Evolutionary conservation across 768 basidiomycete genomes (phyloP).

Genomic region (Xerocomellus chrysenteron): DNA sequence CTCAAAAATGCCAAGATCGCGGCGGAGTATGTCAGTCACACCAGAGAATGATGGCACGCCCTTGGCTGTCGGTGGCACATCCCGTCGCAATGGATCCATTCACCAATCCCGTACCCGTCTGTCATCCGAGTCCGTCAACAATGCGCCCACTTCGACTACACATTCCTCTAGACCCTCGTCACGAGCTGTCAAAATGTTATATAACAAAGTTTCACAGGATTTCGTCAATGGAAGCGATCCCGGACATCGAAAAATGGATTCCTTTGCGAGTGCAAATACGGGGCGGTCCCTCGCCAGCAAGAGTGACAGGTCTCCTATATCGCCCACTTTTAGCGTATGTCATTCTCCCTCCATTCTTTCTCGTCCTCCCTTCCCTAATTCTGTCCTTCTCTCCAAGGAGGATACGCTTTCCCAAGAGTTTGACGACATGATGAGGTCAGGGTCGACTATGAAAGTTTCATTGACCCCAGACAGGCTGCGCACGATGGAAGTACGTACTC

Average conservation of each 20-base stretch:
- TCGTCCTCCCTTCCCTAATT: not conserved
- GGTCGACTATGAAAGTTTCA: constrained; percentile 92
- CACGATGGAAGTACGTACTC: constrained; percentile 81
- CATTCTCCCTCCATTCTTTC: constrained; percentile 2
- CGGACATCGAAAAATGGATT: constrained; percentile 56
- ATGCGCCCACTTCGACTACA: constrained; percentile 16
- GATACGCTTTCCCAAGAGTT: constrained; percentile 72
- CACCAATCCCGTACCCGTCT: constrained; percentile 29
- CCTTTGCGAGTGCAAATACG: constrained; percentile 50
- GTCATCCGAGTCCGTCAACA: constrained; percentile 41
- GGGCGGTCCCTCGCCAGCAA: constrained; percentile 37
- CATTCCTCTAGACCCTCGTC: constrained; percentile 52
- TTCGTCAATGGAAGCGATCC: constrained; percentile 41
- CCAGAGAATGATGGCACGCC: constrained; percentile 50
- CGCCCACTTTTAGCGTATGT: constrained; percentile 35
- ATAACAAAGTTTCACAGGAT: constrained; percentile 42
- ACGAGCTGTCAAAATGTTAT: constrained; percentile 59
- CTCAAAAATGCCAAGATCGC: constrained; percentile 54
- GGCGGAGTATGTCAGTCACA: constrained; percentile 70
- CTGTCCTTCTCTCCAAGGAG: constrained; percentile 40
- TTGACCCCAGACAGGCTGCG: constrained; percentile 91
- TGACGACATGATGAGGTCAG: constrained; percentile 88
- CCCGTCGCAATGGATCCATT: constrained; percentile 25
- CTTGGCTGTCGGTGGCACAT: constrained; percentile 36
- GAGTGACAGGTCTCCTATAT: constrained; percentile 35